Conservation (phyloP, 2,329 filamentous ascomycete species). For the Colletotrichum sp. region DNA sequence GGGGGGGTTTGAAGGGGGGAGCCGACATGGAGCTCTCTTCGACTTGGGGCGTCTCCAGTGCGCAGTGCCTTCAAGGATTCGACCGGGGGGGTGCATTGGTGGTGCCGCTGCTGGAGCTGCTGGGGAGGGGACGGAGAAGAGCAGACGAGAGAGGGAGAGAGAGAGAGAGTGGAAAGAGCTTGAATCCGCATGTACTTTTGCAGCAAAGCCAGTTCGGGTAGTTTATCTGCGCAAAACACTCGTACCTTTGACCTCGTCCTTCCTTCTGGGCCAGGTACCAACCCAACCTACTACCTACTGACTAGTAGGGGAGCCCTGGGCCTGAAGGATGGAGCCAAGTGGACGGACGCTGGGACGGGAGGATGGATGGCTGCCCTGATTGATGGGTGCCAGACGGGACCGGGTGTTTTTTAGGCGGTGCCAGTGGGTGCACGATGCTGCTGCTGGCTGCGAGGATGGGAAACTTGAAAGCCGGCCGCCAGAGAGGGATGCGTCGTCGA, state of each 20-base stretch:
- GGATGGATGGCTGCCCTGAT: conserved; percentile 7
- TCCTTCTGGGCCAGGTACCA: not conserved
- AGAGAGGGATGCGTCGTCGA: not conserved
- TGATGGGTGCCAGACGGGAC: conserved; percentile 1
- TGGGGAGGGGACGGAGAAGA: not conserved
- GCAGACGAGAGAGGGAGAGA: not conserved
- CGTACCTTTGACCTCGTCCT: not conserved
- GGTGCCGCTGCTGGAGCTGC: not conserved
- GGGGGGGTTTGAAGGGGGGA: not conserved
- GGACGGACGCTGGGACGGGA: conserved; percentile 2
- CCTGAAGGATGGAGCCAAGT: not conserved
- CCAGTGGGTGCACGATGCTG: not conserved
- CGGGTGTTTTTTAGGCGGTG: not conserved
- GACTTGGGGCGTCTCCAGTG: not conserved
- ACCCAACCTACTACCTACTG: not conserved
- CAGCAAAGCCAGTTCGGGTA: not conserved
- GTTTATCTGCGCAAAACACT: not conserved
- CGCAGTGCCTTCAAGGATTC: not conserved
- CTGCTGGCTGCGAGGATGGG: not conserved
- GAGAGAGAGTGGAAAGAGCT: not conserved
- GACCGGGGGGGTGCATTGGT: conserved; percentile 2
- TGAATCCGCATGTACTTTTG: not conserved
- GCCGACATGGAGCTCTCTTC: not conserved
- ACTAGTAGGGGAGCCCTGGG: not conserved
- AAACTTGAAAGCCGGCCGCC: not conserved